Percentiles rank a stretch among this genome's conserved stretches.
Conservation (phyloP, 495 filamentous ascomycete species). For the Aspergillus sparsus region DNA sequence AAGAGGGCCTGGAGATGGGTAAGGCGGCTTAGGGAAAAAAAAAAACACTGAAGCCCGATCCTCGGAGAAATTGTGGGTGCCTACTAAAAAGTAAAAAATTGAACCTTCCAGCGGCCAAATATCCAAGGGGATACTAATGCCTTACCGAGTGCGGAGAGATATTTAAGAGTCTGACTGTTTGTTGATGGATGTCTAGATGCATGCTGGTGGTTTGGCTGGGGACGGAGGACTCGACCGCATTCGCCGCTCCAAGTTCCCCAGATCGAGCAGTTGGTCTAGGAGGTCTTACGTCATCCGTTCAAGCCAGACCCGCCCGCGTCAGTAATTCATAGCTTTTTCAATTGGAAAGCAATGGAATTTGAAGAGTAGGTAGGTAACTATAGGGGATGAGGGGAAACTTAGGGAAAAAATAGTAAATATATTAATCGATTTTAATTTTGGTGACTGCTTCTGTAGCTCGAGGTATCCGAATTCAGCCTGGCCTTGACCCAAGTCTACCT, state of each 20-base stretch:
- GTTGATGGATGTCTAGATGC: not conserved
- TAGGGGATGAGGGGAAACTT: not conserved
- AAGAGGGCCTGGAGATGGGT: not conserved
- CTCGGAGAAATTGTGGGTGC: not conserved
- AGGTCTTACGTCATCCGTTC: constrained; percentile 49
- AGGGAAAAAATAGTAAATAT: not conserved
- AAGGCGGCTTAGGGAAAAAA: not conserved
- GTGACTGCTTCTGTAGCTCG: not conserved
- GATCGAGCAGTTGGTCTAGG: constrained; percentile 25
- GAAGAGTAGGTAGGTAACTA: not conserved
- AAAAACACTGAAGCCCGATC: not conserved
- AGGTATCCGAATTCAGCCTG: not conserved
- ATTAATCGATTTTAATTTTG: not conserved
- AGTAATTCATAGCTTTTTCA: not conserved
- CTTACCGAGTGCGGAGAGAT: not conserved
- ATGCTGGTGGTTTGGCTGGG: not conserved
- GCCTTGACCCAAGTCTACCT: not conserved
- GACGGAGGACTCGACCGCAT: constrained; percentile 25
- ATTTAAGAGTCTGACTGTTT: not conserved
- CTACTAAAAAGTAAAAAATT: not conserved
- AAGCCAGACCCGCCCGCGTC: constrained; percentile 17
- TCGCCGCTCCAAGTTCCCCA: constrained; percentile 35
- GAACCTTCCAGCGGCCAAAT: not conserved
- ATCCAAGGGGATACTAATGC: not conserved
- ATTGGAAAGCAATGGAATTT: not conserved